Evolutionary conservation across 495 filamentous ascomycete genomes (phyloP).

Genomic region (Xylaria acuta): DNA sequence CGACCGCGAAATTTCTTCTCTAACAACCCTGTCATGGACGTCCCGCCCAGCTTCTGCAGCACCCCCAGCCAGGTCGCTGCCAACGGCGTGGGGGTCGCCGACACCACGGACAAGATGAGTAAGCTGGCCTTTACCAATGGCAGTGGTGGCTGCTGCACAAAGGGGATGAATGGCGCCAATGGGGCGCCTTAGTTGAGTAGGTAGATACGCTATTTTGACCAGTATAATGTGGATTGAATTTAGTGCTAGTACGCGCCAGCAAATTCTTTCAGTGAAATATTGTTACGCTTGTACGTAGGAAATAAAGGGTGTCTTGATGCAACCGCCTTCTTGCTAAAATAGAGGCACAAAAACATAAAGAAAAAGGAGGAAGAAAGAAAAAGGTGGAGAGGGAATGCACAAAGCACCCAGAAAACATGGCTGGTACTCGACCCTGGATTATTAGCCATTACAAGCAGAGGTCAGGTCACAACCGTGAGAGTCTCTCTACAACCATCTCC

Average conservation of each 20-base stretch:
- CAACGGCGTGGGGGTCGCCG: constrained; percentile 52
- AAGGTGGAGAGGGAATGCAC: not conserved
- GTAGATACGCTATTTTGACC: not conserved
- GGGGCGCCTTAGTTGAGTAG: constrained; percentile 21
- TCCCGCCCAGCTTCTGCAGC: constrained; percentile 77
- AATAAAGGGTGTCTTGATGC: not conserved
- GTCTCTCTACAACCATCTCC: no score
- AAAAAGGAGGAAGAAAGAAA: not conserved
- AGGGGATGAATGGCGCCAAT: constrained; percentile 31
- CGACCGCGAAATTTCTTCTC: constrained; percentile 88
- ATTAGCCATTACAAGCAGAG: no score
- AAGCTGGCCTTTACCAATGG: constrained; percentile 48
- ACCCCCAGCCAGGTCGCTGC: constrained; percentile 73
- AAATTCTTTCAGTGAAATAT: not conserved
- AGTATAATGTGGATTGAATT: not conserved
- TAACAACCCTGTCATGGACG: constrained; percentile 85
- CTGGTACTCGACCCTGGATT: no score
- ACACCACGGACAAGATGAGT: constrained; percentile 54
- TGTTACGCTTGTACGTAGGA: not conserved
- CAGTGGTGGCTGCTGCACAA: constrained; percentile 41
- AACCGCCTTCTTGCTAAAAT: not conserved
- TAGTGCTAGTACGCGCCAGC: not conserved
- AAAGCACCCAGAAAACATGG: no score
- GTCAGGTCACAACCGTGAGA: no score
- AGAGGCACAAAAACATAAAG: not conserved